A percentile compares a stretch with the other conserved stretches of the same genome.
These are phyloP conservation scores for Chlorophyllum brunneum DNA, from an alignment of 768 basidiomycete genomes.

Conservation along the genomic window DNA sequence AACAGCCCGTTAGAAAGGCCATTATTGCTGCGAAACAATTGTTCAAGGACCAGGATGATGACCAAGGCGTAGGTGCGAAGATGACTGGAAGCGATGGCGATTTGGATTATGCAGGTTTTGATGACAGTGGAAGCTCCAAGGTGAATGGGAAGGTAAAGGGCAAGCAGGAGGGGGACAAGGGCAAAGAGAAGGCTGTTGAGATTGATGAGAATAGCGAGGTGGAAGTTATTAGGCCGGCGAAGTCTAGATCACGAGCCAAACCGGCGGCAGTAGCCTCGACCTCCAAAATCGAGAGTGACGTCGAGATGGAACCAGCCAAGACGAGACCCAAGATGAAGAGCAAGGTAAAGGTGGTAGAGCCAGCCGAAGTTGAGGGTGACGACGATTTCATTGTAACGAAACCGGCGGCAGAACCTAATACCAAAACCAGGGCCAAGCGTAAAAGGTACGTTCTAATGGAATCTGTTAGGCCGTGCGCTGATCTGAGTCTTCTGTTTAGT, in stretches of 20 bases:
- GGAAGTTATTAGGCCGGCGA: slow-evolving; percentile 9
- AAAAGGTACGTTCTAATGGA: slow-evolving; percentile 58
- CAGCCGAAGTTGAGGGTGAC: slow-evolving; percentile 13
- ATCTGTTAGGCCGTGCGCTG: no score
- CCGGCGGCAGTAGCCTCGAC: background rate
- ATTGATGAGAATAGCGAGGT: slow-evolving; percentile 17
- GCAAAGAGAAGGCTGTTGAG: slow-evolving; percentile 19
- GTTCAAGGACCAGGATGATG: slow-evolving; percentile 13
- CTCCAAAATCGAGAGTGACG: background rate
- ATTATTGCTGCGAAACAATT: slow-evolving; percentile 18
- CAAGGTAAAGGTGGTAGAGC: slow-evolving; percentile 15
- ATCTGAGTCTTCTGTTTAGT: background rate
- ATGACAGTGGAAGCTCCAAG: background rate
- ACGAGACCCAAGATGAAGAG: background rate
- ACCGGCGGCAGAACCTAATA: slow-evolving; percentile 14
- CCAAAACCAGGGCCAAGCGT: slow-evolving; percentile 43
- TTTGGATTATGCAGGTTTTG: slow-evolving; percentile 3
- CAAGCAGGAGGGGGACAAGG: slow-evolving; percentile 11
- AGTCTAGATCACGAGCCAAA: slow-evolving; percentile 8
- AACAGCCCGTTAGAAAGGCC: slow-evolving; percentile 15
- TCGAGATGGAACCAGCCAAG: slow-evolving; percentile 9
- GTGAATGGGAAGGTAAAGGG: background rate
- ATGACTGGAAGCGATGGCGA: slow-evolving; percentile 1
- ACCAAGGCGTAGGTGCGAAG: slow-evolving; percentile 11
- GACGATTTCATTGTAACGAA: slow-evolving; percentile 12